Conservation (phyloP, 495 filamentous ascomycete species). For the Cairneyella variabilis region DNA sequence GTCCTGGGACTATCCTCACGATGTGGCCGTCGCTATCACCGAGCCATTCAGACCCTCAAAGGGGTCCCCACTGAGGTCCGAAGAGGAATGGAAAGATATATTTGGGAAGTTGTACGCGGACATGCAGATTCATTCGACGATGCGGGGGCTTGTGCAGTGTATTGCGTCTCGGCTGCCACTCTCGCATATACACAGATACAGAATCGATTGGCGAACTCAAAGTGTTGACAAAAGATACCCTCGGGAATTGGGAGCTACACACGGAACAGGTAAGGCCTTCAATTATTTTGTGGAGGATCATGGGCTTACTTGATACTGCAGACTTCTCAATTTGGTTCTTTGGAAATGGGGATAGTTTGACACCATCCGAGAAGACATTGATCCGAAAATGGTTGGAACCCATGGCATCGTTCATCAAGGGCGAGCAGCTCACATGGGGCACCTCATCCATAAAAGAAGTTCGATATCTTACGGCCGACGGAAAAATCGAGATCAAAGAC, state of each 20-base stretch:
- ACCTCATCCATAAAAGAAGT: slow-evolving; percentile 6
- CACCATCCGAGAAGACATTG: neutral
- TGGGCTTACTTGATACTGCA: no score
- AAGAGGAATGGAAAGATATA: slow-evolving; percentile 8
- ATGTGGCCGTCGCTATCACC: neutral
- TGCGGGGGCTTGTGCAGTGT: slow-evolving; percentile 6
- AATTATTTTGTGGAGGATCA: no score
- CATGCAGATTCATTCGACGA: slow-evolving; percentile 15
- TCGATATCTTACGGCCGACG: neutral
- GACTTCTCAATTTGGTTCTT: slow-evolving; percentile 14
- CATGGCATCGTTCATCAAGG: slow-evolving; percentile 6
- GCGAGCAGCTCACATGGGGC: slow-evolving; percentile 3
- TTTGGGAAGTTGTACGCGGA: slow-evolving; percentile 10
- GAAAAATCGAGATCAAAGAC: slow-evolving; percentile 7
- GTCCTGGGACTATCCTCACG: slow-evolving; percentile 11
- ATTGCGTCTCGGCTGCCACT: neutral
- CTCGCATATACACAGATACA: slow-evolving; percentile 6
- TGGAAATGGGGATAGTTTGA: slow-evolving; percentile 8
- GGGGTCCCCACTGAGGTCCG: neutral
- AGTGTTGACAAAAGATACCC: slow-evolving; percentile 11
- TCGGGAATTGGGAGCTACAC: slow-evolving; percentile 4
- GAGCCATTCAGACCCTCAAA: neutral
- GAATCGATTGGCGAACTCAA: slow-evolving; percentile 11
- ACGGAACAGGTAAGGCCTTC: no score
- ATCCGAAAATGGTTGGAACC: slow-evolving; percentile 7